Evolutionary conservation across 768 basidiomycete species (phyloP).

Genomic region (Mycena venus): DNA sequence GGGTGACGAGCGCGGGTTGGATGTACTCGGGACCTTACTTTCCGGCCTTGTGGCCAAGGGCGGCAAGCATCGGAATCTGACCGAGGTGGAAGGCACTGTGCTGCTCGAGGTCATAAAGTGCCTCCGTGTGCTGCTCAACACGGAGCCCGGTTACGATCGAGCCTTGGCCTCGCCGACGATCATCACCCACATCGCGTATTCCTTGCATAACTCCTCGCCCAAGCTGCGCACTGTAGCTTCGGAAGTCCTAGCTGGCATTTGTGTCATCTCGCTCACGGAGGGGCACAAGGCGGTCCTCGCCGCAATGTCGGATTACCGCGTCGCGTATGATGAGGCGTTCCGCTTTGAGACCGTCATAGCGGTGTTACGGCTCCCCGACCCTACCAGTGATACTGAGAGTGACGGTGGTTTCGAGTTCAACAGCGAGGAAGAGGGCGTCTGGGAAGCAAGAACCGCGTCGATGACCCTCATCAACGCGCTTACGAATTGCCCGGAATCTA

Average conservation of each 20-base stretch:
- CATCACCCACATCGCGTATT: constrained; percentile 23
- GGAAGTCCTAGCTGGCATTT: constrained; percentile 88
- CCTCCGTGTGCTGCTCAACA: constrained; percentile 86
- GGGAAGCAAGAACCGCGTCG: constrained; percentile 84
- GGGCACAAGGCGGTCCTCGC: constrained; percentile 83
- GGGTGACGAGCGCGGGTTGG: constrained; percentile 73
- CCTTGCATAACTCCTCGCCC: constrained; percentile 11
- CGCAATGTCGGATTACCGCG: constrained; percentile 84
- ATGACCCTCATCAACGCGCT: constrained; percentile 88
- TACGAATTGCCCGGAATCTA: constrained; percentile 77
- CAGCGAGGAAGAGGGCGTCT: constrained; percentile 75
- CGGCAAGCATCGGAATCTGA: constrained; percentile 70
- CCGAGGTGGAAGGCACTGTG: constrained; percentile 76
- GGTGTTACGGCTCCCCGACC: constrained; percentile 69
- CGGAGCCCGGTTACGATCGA: constrained; percentile 51
- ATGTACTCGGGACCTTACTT: constrained; percentile 70
- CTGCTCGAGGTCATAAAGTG: constrained; percentile 85
- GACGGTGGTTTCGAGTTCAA: constrained; percentile 47
- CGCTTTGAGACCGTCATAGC: constrained; percentile 85
- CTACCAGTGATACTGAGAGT: constrained; percentile 47
- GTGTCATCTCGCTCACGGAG: constrained; percentile 66
- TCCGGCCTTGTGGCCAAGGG: constrained; percentile 74
- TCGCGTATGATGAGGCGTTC: constrained; percentile 78
- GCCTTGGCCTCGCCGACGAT: constrained; percentile 16
- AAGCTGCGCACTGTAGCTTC: constrained; percentile 75